These are phyloP conservation scores for Parasitella parasitica DNA, from an alignment of 371 early-diverging fungal genomes.

Conservation along the genomic window DNA sequence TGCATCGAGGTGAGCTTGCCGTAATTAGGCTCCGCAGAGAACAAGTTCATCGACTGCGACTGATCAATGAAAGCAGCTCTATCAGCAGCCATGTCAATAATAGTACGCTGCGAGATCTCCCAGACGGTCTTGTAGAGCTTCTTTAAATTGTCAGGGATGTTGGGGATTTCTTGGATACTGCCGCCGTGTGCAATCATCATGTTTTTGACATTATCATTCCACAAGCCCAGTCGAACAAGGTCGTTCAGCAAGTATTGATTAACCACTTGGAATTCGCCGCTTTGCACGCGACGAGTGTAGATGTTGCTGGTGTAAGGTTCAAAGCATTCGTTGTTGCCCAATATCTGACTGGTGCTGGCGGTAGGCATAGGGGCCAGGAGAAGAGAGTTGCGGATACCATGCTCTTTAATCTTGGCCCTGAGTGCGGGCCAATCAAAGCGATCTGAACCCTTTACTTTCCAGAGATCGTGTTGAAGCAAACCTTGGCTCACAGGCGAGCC, in stretches of 20 bases:
- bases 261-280: conserved; percentile 99
- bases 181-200: conserved; percentile 97
- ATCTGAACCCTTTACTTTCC: conserved; percentile 79
- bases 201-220: conserved; percentile 97
- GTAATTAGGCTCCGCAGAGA: conserved; percentile 91
- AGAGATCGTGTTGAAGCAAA: conserved; percentile 95
- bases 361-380: conserved; percentile 99
- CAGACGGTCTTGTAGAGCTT: conserved; percentile 98
- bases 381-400: conserved; percentile 98
- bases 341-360: conserved; percentile 98
- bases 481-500: conserved; percentile 96
- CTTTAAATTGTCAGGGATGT: conserved; percentile 93
- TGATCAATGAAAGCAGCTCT: conserved; percentile 99
- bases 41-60: conserved; percentile 98
- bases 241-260: conserved; percentile 97
- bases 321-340: conserved; percentile 99
- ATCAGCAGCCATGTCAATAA: conserved; percentile 89
- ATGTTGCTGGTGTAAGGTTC: conserved; percentile 99
- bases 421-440: conserved; percentile 94
- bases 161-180: conserved; percentile 77
- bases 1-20: conserved; percentile 98
- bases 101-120: conserved; percentile 93
- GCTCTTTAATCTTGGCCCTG: conserved; percentile 78
- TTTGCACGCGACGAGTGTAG: conserved; percentile 97
- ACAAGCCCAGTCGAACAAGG: conserved; percentile 89